Evolutionary conservation across 371 early-diverging fungal genomes (phyloP).

Genomic region (Mortierella sp.): DNA sequence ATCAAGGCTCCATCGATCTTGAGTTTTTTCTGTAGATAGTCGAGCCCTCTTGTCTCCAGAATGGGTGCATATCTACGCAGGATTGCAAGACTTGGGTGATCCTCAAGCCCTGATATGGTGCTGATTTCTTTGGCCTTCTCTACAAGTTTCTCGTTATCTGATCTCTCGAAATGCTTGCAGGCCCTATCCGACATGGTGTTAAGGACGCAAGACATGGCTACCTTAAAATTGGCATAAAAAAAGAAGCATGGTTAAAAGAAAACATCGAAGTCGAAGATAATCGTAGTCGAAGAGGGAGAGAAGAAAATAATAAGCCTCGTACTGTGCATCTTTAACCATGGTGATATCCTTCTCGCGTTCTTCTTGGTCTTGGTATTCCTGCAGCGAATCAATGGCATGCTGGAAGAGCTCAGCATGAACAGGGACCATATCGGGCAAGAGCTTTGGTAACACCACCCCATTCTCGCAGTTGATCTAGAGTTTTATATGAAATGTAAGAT

Average conservation of each 20-base stretch:
- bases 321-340: conserved; percentile 25
- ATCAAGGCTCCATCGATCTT: conserved; percentile 1
- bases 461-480: neutral
- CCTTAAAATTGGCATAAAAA: conserved; percentile 1
- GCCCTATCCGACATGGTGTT: conserved; percentile 10
- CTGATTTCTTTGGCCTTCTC: neutral
- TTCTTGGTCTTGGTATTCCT: conserved; percentile 17
- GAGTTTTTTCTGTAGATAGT: neutral
- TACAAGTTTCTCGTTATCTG: neutral
- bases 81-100: conserved; percentile 10
- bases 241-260: neutral
- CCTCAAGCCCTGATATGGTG: neutral
- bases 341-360: conserved; percentile 19
- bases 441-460: neutral
- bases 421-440: neutral
- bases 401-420: conserved; percentile 8
- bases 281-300: conserved; percentile 5
- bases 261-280: neutral
- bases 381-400: conserved; percentile 18
- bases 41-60: neutral
- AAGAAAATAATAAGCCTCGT: neutral
- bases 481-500: neutral
- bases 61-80: neutral
- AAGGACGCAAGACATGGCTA: conserved; percentile 1
- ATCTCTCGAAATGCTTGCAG: neutral